Evolutionary conservation across 2,329 filamentous ascomycete genomes (phyloP), one percentile per base, ranked within the genome.

Genomic region (Colletotrichum sp.): DNA sequence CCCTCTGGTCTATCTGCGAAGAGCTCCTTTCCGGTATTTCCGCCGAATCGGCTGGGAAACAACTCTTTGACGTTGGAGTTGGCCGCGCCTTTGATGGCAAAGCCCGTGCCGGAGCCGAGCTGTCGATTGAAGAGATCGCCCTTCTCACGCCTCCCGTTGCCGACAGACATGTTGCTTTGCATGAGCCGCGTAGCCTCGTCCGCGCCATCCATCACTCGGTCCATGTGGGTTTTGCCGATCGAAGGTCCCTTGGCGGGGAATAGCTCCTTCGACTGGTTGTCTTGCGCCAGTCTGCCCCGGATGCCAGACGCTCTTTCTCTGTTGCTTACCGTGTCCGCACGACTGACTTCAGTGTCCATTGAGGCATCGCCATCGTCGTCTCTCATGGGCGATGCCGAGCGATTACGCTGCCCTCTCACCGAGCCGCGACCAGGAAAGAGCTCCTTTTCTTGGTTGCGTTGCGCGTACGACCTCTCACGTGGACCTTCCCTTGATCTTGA

Each of bases 31-130:
- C 91, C 92, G 3, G 89, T 85, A 81, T 95, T 95, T 78, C 78
- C 82, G 52, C 64, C 87, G 60, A 92, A 90, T 78, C 92, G 94
- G 18, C 88, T 88, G 0, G 94, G 94, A 79, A 95, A 95, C 24
- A 96, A 83, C 82, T 96, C 94, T 78, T 91, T 93, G 80, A 87
- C 79, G 85, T 87, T 85, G 3, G 82, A 79, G 8, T 84, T 84
- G 13, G 91, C 92, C 4, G 88, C 87, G 4, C 94, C 94, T 81
- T 94, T 95, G 82, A 95, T 95, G 13, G 89, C 87, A 77, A 95
- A 90, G 1, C 90, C 92, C 28, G 86, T 86, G 34, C 87, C 85
- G 16, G 84, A 82, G 32, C 86, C 84, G 71, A 84, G 85, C 76
- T 89, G 87, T 9, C 18, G 30, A 79, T 84, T 91, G 79, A 94